Base-by-base conservation (phyloP, 140 eudicot species). In the Senecio squalidus region DNA sequence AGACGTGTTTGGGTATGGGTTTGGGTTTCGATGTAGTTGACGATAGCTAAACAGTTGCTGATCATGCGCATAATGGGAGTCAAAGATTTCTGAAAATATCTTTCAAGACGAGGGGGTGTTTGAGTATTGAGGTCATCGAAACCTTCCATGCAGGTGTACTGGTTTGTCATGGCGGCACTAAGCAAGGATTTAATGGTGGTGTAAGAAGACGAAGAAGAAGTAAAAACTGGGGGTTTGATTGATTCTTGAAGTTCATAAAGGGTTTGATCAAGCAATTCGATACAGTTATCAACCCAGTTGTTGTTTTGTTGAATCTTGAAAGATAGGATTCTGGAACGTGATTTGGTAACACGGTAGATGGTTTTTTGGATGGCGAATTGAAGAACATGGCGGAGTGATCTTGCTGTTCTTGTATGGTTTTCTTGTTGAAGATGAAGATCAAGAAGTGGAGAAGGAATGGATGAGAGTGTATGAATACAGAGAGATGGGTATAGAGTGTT, bases 121-220 rank as follows among this genome's bases (percentile, higher is more conserved):
- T 70, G 51, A 3, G 45, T 60, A 60, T 61, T 50, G n/a, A n/a
- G n/a, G 24, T 84, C 91, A 7, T 59, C 52, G 55, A 88, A 84
- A 27, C 88, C 91, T 58, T 89, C 88, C 36, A 89, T 74, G 84
- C 97, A 89, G 22, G 97, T 74, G 65, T 89, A 66, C 73, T 82
- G 84, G 54, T 89, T 89, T 8, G 97, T 89, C 93, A 89, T 89
- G 51, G 97, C 95, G 46, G 95, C 97, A 41, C 93, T 82, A 53
- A 89, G 78, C 1, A 89, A 93, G 74, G 82, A 75, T 33, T 80
- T 82, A 77, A 89, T 62, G 66, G 78, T 60, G 6, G 82, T 78
- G 23, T 80, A 80, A 3, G 76, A 54, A 4, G 43, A 34, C n/a
- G 64, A 43, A 25, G 58, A 25, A 25, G 33, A 27, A 7, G 46